Evolutionary conservation across 2,329 filamentous ascomycete species (phyloP).

Genomic region (Laburnicola sp.): DNA sequence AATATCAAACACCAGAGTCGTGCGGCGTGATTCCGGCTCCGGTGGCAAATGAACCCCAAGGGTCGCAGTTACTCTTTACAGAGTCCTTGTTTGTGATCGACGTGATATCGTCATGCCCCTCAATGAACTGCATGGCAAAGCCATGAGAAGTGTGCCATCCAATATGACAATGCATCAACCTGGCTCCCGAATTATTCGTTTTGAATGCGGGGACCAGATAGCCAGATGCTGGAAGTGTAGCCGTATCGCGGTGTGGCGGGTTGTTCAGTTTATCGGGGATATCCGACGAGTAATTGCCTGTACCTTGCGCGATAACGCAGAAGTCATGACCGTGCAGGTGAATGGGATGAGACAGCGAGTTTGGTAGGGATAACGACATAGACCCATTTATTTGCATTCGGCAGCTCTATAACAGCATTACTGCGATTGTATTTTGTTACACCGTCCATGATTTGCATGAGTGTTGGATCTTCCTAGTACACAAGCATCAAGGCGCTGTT

Average conservation of each 20-base stretch:
- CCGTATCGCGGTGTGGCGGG: conserved; percentile 38
- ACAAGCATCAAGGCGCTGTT: too few species aligned
- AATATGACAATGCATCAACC: conserved; percentile 46
- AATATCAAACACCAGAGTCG: too few species aligned
- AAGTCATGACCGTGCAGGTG: conserved; percentile 15
- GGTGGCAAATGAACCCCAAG: too few species aligned
- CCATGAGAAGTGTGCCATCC: conserved; percentile 41
- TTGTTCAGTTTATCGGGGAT: conserved; percentile 28
- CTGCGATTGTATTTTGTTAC: too few species aligned
- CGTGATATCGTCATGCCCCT: conserved; percentile 30
- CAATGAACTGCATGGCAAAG: conserved; percentile 38
- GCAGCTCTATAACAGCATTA: too few species aligned
- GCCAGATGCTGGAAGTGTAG: conserved; percentile 32
- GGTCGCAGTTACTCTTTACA: too few species aligned
- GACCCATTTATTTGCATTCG: too few species aligned
- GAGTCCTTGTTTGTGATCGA: too few species aligned
- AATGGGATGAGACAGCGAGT: conserved; percentile 34
- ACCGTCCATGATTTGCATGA: too few species aligned
- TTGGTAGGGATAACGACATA: conserved; percentile 23
- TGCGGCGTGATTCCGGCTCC: too few species aligned
- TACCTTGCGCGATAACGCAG: conserved; percentile 32
- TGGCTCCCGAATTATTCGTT: conserved; percentile 42
- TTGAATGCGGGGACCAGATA: conserved; percentile 40
- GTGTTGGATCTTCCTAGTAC: too few species aligned
- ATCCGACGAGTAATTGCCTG: conserved; percentile 22